phyloP scores from a whole-genome alignment of 495 filamentous ascomycete species.

The Penicillium herquei region DNA sequence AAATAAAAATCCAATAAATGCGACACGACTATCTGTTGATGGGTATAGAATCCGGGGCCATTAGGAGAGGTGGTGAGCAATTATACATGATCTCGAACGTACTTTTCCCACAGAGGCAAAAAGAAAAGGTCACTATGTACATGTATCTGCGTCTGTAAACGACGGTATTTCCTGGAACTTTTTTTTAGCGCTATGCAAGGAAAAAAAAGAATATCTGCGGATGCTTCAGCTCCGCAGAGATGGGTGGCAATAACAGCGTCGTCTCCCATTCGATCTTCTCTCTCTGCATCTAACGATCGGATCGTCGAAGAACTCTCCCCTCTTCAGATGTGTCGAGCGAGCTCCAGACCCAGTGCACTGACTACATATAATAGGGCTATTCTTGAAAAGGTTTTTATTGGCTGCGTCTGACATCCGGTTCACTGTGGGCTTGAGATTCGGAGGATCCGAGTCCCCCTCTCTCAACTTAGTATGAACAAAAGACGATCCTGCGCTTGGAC shows the following conservation, averaged over 20 bases:
- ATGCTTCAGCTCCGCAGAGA: neutral
- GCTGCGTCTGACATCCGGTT: slow-evolving; percentile 1
- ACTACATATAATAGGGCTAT: slow-evolving; percentile 17
- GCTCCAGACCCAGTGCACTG: slow-evolving; percentile 15
- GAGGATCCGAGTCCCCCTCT: slow-evolving; percentile 14
- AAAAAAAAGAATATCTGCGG: slow-evolving; percentile 20
- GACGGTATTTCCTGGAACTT: neutral
- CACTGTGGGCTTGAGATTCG: slow-evolving; percentile 8
- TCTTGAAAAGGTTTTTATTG: neutral
- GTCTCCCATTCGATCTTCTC: slow-evolving; percentile 12
- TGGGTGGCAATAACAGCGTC: slow-evolving; percentile 24
- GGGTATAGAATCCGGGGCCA: slow-evolving; percentile 12
- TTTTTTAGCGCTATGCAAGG: slow-evolving; percentile 19
- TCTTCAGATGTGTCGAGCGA: slow-evolving; percentile 5
- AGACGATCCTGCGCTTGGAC: slow-evolving; percentile 7
- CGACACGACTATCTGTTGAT: slow-evolving; percentile 3
- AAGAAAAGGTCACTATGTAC: too few species aligned
- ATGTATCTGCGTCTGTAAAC: neutral
- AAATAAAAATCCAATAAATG: neutral
- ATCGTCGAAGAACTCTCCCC: slow-evolving; percentile 8
- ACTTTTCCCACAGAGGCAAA: neutral
- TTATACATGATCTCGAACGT: neutral
- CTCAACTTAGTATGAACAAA: slow-evolving; percentile 7
- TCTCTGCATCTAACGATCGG: slow-evolving; percentile 16
- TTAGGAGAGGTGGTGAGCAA: neutral